Evolutionary conservation across 345 rosid species (phyloP).

Genomic region (Microthlaspi erraticum): DNA sequence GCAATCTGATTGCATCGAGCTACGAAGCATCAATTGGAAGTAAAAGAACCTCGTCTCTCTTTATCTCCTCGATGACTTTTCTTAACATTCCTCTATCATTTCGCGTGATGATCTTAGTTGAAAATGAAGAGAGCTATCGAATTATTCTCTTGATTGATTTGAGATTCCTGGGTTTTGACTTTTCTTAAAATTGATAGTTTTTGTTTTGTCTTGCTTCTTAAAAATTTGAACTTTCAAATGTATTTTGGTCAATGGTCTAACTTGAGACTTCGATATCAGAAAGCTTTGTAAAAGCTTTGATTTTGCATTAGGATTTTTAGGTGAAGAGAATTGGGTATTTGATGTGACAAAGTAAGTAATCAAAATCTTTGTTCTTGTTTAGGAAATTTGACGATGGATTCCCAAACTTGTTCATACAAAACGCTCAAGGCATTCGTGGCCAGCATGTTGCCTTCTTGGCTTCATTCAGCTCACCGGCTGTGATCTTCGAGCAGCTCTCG

Average conservation of each 20-base stretch:
- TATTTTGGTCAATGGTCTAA: constrained; percentile 12
- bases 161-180: background rate
- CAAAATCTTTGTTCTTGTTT: constrained; percentile 7
- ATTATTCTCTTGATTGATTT: background rate
- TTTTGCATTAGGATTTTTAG: background rate
- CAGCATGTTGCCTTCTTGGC: constrained; percentile 93
- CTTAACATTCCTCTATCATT: background rate
- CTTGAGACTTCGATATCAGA: constrained; percentile 4
- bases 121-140: background rate
- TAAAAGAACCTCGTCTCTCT: constrained; percentile 28
- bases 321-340: background rate
- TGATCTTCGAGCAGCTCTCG: constrained; percentile 93
- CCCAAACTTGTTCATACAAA: constrained; percentile 90
- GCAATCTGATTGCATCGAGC: constrained; percentile 81
- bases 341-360: constrained; percentile 9
- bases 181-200: background rate
- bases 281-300: background rate
- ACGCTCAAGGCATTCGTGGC: constrained; percentile 93
- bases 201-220: background rate
- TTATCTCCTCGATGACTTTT: background rate
- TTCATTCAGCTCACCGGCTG: constrained; percentile 86
- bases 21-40: constrained; percentile 89
- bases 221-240: background rate
- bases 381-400: constrained; percentile 96
- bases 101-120: background rate